A percentile compares a stretch with the other conserved stretches of the same genome.
These are phyloP conservation scores for Pezicula radicicola DNA, from an alignment of 2,329 filamentous ascomycete genomes.

Conservation along the genomic window DNA sequence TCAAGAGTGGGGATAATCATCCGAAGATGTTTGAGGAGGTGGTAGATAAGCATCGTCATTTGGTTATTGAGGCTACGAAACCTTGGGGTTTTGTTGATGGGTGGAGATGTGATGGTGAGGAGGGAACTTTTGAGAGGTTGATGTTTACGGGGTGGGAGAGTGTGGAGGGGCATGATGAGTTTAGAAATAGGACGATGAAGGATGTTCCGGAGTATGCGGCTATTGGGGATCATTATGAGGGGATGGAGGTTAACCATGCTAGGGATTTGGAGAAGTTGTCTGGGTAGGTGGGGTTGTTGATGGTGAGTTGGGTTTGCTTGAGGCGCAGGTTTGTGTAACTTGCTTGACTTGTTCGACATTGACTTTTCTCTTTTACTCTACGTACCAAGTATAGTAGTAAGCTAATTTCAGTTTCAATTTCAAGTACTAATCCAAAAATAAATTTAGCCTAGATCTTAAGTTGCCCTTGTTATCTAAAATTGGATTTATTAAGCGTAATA, in stretches of 20 bases:
- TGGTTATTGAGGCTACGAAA: neutral
- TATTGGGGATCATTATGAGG: constrained; percentile 5
- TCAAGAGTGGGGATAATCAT: constrained; percentile 4
- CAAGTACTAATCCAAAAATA: too few relatives aligned
- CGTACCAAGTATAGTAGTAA: too few relatives aligned
- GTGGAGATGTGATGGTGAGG: constrained; percentile 8
- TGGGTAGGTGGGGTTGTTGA: too few relatives aligned
- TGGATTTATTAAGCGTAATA: too few relatives aligned
- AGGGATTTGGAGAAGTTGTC: constrained; percentile 8
- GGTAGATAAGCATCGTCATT: neutral
- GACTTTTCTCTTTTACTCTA: too few relatives aligned
- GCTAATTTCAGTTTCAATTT: too few relatives aligned
- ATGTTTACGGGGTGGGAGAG: constrained; percentile 11
- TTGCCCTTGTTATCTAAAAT: too few relatives aligned
- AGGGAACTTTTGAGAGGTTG: constrained; percentile 8
- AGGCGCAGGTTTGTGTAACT: too few relatives aligned
- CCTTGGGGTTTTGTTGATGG: constrained; percentile 4
- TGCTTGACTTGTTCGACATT: too few relatives aligned
- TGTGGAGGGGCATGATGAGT: constrained; percentile 6
- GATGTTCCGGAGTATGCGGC: constrained; percentile 1
- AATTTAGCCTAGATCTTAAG: too few relatives aligned
- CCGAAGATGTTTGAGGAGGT: neutral
- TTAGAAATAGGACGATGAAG: constrained; percentile 4
- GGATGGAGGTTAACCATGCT: constrained; percentile 8
- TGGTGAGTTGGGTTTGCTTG: too few relatives aligned